Conservation (phyloP, 2,329 filamentous ascomycete species). For the Claviceps fusiformis region DNA sequence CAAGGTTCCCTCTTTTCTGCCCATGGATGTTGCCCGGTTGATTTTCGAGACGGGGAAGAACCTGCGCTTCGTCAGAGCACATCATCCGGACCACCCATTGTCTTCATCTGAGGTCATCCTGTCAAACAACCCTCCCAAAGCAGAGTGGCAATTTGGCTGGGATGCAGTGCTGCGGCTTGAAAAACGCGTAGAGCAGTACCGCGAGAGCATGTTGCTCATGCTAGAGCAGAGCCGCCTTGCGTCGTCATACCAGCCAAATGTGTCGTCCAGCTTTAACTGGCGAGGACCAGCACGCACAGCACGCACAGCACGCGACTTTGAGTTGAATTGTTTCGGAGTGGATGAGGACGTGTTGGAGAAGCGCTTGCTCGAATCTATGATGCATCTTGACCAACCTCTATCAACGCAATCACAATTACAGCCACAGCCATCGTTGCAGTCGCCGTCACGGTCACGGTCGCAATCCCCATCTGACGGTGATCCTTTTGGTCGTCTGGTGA, state of each 20-base stretch:
- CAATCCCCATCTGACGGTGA: conserved; percentile 14
- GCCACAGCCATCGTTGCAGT: too few relatives aligned
- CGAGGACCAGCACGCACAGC: conserved; percentile 4
- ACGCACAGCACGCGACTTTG: conserved; percentile 3
- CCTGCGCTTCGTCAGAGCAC: conserved; percentile 54
- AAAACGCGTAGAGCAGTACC: conserved; percentile 33
- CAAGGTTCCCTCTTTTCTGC: conserved; percentile 59
- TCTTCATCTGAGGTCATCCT: conserved; percentile 35
- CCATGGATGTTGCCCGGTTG: conserved; percentile 50
- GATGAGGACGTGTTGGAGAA: conserved; percentile 32
- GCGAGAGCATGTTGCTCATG: conserved; percentile 14
- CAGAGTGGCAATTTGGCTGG: conserved; percentile 64
- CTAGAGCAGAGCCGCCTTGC: conserved; percentile 8
- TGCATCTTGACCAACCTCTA: conserved; percentile 24
- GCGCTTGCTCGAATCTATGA: conserved; percentile 37
- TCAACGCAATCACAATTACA: conserved; percentile 7
- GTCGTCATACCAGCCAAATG: neutral
- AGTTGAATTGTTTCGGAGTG: conserved; percentile 35
- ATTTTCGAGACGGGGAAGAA: conserved; percentile 75
- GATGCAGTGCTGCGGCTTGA: conserved; percentile 52
- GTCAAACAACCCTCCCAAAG: conserved; percentile 36
- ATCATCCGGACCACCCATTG: conserved; percentile 60
- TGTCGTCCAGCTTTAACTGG: neutral
- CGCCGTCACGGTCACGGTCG: too few relatives aligned
- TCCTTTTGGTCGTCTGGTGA: conserved; percentile 26